Evolutionary conservation across 805 yeast genomes (phyloP).

Genomic region (Sporopachydermia quercuum): DNA sequence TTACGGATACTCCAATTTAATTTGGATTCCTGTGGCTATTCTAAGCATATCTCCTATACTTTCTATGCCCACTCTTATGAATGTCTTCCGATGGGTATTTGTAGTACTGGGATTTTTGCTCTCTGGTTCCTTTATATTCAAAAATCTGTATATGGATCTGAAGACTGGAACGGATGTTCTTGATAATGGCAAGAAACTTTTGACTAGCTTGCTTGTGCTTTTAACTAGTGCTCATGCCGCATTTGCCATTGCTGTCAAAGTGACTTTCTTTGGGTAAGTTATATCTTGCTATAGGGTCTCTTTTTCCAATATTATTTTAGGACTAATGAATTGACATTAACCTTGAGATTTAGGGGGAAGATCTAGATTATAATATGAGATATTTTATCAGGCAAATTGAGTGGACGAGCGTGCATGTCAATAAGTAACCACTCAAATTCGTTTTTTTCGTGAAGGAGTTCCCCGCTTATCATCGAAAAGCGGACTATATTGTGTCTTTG

Average conservation of each 20-base stretch:
- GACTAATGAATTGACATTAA: no score
- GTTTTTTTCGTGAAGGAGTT: no score
- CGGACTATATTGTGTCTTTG: no score
- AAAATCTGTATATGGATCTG: slow-evolving; percentile 29
- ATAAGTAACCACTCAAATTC: no score
- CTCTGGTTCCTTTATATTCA: slow-evolving; percentile 37
- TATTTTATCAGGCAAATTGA: no score
- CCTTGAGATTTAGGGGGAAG: no score
- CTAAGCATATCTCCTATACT: slow-evolving; percentile 43
- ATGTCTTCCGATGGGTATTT: slow-evolving; percentile 45
- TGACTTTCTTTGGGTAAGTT: slow-evolving; percentile 42
- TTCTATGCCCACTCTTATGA: slow-evolving; percentile 23
- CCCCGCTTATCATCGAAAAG: no score
- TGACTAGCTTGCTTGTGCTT: slow-evolving; percentile 22
- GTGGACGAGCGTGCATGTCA: no score
- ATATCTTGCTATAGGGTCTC: no score
- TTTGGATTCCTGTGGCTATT: slow-evolving; percentile 76
- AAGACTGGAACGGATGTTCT: slow-evolving; percentile 18
- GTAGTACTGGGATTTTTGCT: slow-evolving; percentile 44
- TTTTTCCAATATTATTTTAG: no score
- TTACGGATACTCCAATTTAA: slow-evolving; percentile 72
- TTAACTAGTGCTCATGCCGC: slow-evolving; percentile 36
- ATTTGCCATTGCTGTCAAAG: slow-evolving; percentile 49
- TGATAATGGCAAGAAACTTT: slow-evolving; percentile 24
- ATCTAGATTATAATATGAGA: no score